Evolutionary conservation across 1,284 basidiomycete genomes (phyloP).

Genomic region (Ceratobasidium sp.): DNA sequence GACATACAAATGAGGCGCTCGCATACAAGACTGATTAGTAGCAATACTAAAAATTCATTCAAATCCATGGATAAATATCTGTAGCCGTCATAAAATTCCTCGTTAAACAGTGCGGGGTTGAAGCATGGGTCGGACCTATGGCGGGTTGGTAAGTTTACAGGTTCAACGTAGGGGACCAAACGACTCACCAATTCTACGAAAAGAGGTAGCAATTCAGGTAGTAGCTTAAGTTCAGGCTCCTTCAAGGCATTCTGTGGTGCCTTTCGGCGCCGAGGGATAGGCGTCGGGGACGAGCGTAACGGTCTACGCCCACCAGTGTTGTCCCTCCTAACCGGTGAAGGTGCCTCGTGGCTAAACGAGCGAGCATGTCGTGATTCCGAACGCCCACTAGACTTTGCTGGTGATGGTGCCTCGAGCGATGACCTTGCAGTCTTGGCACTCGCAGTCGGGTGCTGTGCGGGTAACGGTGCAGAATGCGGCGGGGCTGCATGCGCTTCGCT

Average conservation of each 20-base stretch:
- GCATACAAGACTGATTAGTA: conserved; percentile 12
- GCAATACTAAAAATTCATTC: neutral
- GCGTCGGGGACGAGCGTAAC: conserved; percentile 30
- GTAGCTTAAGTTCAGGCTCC: conserved; percentile 81
- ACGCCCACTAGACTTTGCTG: conserved; percentile 39
- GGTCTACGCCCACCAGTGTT: conserved; percentile 14
- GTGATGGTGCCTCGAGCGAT: conserved; percentile 38
- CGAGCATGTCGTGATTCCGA: conserved; percentile 35
- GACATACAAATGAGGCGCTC: conserved; percentile 7
- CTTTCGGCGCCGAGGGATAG: conserved; percentile 52
- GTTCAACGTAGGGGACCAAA: neutral
- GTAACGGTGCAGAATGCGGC: conserved; percentile 57
- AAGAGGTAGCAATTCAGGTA: conserved; percentile 83
- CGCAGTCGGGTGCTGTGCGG: conserved; percentile 57
- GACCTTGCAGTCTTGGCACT: conserved; percentile 53
- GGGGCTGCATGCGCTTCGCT: conserved; percentile 36
- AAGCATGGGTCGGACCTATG: conserved; percentile 48
- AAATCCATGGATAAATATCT: neutral
- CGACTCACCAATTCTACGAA: conserved; percentile 87
- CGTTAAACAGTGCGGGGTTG: conserved; percentile 39
- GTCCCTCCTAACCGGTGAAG: conserved; percentile 30
- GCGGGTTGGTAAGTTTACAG: neutral
- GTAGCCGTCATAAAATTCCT: conserved; percentile 13
- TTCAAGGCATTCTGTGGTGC: conserved; percentile 65
- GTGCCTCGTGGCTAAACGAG: conserved; percentile 41